Conservation (phyloP, 441 rosid genomes). For the Pelargonium australe region DNA sequence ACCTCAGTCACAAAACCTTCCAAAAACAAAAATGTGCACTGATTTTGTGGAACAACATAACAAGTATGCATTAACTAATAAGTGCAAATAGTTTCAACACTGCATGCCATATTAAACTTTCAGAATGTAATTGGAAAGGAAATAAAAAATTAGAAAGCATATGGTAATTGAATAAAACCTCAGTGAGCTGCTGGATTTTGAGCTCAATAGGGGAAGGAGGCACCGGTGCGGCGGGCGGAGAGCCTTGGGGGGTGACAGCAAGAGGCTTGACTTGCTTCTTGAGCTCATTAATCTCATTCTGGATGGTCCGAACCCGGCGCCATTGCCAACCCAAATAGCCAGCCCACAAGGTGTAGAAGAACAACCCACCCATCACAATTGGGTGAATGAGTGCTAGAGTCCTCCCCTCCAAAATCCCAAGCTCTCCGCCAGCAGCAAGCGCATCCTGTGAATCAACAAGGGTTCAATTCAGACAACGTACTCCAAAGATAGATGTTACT, state of each 20-base stretch:
- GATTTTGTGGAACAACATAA: no score
- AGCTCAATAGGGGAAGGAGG: slow-evolving; percentile 52
- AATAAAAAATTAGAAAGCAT: no score
- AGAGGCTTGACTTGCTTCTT: slow-evolving; percentile 77
- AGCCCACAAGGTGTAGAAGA: slow-evolving; percentile 59
- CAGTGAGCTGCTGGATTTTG: slow-evolving; percentile 65
- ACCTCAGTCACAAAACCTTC: no score
- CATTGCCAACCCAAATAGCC: slow-evolving; percentile 96
- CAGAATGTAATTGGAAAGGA: background rate
- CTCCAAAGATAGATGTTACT: no score
- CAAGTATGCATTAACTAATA: no score
- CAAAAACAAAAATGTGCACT: no score
- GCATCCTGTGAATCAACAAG: slow-evolving; percentile 51
- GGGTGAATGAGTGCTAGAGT: slow-evolving; percentile 70
- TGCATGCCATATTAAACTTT: background rate
- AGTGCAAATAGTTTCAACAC: no score
- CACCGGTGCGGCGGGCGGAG: slow-evolving; percentile 41
- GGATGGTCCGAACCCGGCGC: slow-evolving; percentile 81
- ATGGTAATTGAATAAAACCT: slow-evolving; percentile 27
- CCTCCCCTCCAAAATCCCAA: slow-evolving; percentile 81
- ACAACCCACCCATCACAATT: slow-evolving; percentile 61
- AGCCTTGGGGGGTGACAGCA: slow-evolving; percentile 65
- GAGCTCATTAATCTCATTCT: slow-evolving; percentile 64
- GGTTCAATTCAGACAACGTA: background rate
- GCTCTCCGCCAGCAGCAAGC: slow-evolving; percentile 62